phyloP scores from a whole-genome alignment of 1,139 yeast species.

The Saccharomycopsis hybrid region DNA sequence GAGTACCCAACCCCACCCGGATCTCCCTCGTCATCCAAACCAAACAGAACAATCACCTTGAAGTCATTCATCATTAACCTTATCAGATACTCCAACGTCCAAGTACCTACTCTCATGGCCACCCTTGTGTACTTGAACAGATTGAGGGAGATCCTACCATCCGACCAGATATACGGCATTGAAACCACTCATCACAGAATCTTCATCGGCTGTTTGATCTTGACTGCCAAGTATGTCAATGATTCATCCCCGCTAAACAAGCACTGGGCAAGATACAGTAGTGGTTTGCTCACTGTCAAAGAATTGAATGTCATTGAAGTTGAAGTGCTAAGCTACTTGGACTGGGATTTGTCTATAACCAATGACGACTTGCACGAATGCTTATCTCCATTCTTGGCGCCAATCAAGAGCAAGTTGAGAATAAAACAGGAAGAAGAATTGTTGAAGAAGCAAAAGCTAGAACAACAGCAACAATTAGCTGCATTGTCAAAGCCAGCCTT shows the following conservation, averaged over 20 bases:
- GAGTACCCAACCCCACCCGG: constrained; percentile 41
- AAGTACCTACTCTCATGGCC: constrained; percentile 92
- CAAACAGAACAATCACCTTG: constrained; percentile 33
- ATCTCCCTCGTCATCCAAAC: constrained; percentile 29
- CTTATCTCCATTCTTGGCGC: constrained; percentile 44
- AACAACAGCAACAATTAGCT: constrained; percentile 9
- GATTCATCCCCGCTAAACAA: constrained; percentile 71
- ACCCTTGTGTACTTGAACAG: constrained; percentile 76
- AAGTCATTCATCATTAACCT: constrained; percentile 62
- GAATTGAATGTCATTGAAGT: constrained; percentile 79
- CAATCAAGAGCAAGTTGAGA: constrained; percentile 44
- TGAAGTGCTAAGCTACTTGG: constrained; percentile 57
- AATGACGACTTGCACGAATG: constrained; percentile 44
- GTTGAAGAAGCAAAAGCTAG: constrained; percentile 19
- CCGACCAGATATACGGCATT: constrained; percentile 81
- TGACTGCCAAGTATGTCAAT: constrained; percentile 68
- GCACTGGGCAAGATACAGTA: constrained; percentile 76
- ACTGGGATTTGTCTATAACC: constrained; percentile 61
- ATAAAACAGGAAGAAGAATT: constrained; percentile 25
- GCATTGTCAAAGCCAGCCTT: constrained; percentile 15
- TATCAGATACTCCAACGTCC: constrained; percentile 80
- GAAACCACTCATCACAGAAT: constrained; percentile 80
- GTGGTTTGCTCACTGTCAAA: constrained; percentile 57
- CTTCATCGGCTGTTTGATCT: constrained; percentile 63
- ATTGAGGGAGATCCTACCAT: constrained; percentile 66